Evolutionary conservation across 208 protist species (phyloP), one percentile per base, ranked within the genome.

Genomic region (Crithidia sp.): DNA sequence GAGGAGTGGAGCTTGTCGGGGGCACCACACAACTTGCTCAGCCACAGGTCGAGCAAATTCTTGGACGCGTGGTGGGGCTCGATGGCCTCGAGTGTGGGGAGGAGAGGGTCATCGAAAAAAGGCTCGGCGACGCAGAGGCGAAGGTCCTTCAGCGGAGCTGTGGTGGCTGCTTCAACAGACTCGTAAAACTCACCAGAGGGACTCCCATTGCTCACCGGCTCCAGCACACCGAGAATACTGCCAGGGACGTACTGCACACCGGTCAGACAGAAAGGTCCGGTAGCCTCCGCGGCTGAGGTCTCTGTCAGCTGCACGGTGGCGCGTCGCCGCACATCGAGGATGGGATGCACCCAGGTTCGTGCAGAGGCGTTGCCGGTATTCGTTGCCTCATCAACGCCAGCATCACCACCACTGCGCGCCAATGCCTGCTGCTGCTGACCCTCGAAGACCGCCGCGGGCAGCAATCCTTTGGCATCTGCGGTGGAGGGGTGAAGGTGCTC

Each of bases 401-500:
- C 28, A 28, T 28, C 28, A 0, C 28, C 28, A 28, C 28, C 28
- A 28, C 28, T 28, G 28, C 28, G 28, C 28, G 28, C 28, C 1
- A 28, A 28, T 19, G 67, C 76, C 17, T 54, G 45, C 8, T 57
- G 47, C 57, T 86, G 71, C 10, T 81, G 64, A 3, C 82, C 77
- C 56, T 86, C 82, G 52, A 86, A 86, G 63, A 86, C 76, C 37
- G 71, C 68, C 5, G 64, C 63, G 3, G 82, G 71, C 49, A 86
- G 60, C 10, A 86, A 65, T 4, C 82, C 82, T 67, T 53, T 68
- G 28, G 71, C 61, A 13, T 80, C 68, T 0, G 36, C 37, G 1
- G 36, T 60, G 28, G 66, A 45, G 44, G 37, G 10, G n/a, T 53
- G 59, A 16, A 70, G 54, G 54, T 66, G 74, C 41, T 17, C 66